Conservation (phyloP, 2,329 filamentous ascomycete species). For the Alternaria metachromatica region DNA sequence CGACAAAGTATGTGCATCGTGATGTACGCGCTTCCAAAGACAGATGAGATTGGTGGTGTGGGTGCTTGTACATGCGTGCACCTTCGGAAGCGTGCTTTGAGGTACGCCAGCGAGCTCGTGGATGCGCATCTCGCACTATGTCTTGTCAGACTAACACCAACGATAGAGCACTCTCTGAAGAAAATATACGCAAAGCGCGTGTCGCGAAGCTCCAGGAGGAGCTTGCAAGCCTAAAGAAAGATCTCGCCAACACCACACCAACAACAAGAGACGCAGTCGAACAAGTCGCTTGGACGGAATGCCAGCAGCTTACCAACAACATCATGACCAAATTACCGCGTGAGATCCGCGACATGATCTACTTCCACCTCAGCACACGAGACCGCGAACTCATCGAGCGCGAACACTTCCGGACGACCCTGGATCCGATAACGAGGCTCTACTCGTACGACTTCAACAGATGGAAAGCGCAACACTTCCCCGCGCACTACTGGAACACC, state of each 20-base stretch:
- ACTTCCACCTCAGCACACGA: constrained; percentile 18
- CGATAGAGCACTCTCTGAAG: constrained; percentile 4
- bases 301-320: constrained; percentile 8
- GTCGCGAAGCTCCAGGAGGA: constrained; percentile 9
- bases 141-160: not conserved
- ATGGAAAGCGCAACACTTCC: constrained; percentile 26
- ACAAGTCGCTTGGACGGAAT: constrained; percentile 23
- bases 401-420: constrained; percentile 28
- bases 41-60: not conserved
- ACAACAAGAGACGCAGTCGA: constrained; percentile 11
- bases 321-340: constrained; percentile 19
- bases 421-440: constrained; percentile 22
- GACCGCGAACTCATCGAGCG: constrained; percentile 19
- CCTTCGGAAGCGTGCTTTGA: not conserved
- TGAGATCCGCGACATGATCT: constrained; percentile 31
- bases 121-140: not conserved
- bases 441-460: constrained; percentile 22
- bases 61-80: not conserved
- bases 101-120: not conserved
- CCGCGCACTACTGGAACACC: constrained; percentile 23
- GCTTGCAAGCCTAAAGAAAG: constrained; percentile 9
- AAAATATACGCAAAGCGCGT: constrained; percentile 7
- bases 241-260: constrained; percentile 7
- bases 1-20: not conserved
- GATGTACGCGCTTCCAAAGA: not conserved